A percentile compares a stretch with the other conserved stretches of the same genome.
These are phyloP conservation scores for Nectriaceae sp. DNA, from an alignment of 2,329 filamentous ascomycete species.

Conservation along the genomic window DNA sequence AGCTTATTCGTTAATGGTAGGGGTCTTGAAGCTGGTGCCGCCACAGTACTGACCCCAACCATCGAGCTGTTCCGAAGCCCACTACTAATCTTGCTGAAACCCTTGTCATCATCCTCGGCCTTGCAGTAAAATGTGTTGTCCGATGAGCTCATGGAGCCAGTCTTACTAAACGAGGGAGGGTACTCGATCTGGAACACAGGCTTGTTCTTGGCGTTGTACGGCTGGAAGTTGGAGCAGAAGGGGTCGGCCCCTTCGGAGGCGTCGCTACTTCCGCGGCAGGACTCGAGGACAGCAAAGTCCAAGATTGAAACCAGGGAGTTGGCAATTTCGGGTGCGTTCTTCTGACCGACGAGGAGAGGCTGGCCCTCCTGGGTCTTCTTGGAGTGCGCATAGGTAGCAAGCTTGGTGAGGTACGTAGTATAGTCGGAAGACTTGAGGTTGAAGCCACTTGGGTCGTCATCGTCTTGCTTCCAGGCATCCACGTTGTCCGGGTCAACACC, in stretches of 20 bases:
- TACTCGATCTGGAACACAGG: conserved; percentile 39
- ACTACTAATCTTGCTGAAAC: conserved; percentile 36
- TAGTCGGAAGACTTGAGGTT: conserved; percentile 31
- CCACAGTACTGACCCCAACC: conserved; percentile 36
- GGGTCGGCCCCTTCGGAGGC: conserved; percentile 17
- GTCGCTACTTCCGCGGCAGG: conserved; percentile 32
- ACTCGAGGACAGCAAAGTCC: conserved; percentile 39
- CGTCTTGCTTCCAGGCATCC: conserved; percentile 31
- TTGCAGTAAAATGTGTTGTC: conserved; percentile 30
- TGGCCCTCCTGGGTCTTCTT: conserved; percentile 25
- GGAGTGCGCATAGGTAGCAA: conserved; percentile 32
- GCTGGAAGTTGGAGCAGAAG: conserved; percentile 34
- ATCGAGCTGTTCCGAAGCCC: conserved; percentile 33
- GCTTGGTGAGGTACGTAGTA: conserved; percentile 28
- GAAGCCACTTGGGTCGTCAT: conserved; percentile 32
- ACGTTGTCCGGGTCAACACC: conserved; percentile 39
- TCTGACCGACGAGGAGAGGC: conserved; percentile 35
- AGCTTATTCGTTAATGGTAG: conserved; percentile 21
- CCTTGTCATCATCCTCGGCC: conserved; percentile 25
- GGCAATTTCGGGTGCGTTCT: conserved; percentile 34
- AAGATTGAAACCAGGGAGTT: conserved; percentile 24
- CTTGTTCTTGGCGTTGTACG: conserved; percentile 30
- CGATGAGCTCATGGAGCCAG: conserved; percentile 22
- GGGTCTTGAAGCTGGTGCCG: conserved; percentile 26
- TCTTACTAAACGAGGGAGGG: conserved; percentile 28